Percentiles rank a stretch among this genome's conserved stretches.
phyloP scores from a whole-genome alignment of 441 rosid genomes.

The Croton setiger region DNA sequence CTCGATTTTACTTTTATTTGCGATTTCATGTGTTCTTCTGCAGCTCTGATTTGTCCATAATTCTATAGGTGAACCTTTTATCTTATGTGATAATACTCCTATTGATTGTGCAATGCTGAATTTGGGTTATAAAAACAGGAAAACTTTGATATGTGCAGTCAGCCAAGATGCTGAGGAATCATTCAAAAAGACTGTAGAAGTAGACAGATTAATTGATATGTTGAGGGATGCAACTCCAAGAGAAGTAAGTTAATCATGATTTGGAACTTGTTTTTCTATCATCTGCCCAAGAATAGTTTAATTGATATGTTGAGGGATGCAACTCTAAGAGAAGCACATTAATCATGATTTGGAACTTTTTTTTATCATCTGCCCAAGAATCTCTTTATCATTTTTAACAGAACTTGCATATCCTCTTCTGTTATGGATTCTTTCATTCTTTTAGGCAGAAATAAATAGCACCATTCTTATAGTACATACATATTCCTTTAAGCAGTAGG shows the following conservation, averaged over 20 bases:
- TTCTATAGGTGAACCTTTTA: background rate
- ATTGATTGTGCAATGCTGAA: conserved; percentile 39
- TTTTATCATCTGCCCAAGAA: too few relatives aligned
- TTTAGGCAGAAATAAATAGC: background rate
- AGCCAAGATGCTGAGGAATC: conserved; percentile 75
- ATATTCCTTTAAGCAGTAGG: too few relatives aligned
- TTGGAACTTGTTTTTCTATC: background rate
- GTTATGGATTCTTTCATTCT: background rate
- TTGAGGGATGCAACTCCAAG: conserved; percentile 70
- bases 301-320: too few relatives aligned
- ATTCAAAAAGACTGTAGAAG: conserved; percentile 85
- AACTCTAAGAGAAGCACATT: too few relatives aligned
- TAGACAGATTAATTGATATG: conserved; percentile 71
- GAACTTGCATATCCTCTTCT: background rate
- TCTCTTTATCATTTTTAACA: background rate
- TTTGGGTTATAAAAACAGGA: conserved; percentile 78
- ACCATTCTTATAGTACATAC: too few relatives aligned
- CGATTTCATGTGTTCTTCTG: background rate
- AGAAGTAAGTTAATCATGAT: conserved; percentile 41
- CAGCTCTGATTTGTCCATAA: background rate
- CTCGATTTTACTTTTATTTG: background rate
- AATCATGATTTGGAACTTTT: too few relatives aligned
- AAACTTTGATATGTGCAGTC: conserved; percentile 82
- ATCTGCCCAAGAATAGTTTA: background rate
- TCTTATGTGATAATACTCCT: conserved; percentile 7